These are phyloP conservation scores for Euclidium syriacum DNA, from an alignment of 345 rosid genomes.

Conservation along the genomic window DNA sequence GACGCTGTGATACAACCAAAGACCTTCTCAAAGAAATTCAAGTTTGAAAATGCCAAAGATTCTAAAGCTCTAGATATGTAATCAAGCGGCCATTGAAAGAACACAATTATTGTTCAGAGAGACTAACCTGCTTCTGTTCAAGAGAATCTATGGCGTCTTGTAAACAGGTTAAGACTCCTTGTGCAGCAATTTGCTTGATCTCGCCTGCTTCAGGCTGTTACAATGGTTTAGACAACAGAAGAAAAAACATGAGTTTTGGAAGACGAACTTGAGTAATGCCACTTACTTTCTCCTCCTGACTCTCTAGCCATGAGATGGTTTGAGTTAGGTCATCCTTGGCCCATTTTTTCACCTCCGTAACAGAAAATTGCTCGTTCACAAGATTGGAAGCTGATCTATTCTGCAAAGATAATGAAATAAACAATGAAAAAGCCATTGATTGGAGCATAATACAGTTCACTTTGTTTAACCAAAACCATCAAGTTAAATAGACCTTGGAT, in stretches of 20 bases:
- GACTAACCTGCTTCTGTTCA: slow-evolving; percentile 66
- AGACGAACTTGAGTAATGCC: neutral
- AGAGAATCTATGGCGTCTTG: slow-evolving; percentile 85
- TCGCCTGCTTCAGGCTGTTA: slow-evolving; percentile 78
- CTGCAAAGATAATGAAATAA: slow-evolving; percentile 33
- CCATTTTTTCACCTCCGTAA: slow-evolving; percentile 64
- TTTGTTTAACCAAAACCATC: slow-evolving; percentile 12
- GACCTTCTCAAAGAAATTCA: neutral
- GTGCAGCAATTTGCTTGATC: slow-evolving; percentile 71
- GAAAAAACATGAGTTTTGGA: neutral
- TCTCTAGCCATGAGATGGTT: slow-evolving; percentile 76
- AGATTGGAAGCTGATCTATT: slow-evolving; percentile 28
- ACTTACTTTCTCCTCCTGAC: slow-evolving; percentile 80
- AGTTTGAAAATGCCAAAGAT: slow-evolving; percentile 7
- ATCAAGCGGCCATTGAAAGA: neutral
- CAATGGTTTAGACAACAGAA: slow-evolving; percentile 17
- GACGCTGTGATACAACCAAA: slow-evolving; percentile 4
- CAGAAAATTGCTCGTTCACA: slow-evolving; percentile 35
- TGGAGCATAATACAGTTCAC: neutral
- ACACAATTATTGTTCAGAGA: neutral
- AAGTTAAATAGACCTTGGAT: slow-evolving; percentile 40
- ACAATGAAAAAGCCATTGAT: slow-evolving; percentile 5
- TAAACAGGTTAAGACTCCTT: slow-evolving; percentile 85
- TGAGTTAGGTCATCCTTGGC: slow-evolving; percentile 57
- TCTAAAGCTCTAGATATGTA: neutral